Evolutionary conservation across 352 stramenopile genomes (phyloP), one percentile per base, ranked within the genome.

Genomic region (Phytophthora pseudosyringae): DNA sequence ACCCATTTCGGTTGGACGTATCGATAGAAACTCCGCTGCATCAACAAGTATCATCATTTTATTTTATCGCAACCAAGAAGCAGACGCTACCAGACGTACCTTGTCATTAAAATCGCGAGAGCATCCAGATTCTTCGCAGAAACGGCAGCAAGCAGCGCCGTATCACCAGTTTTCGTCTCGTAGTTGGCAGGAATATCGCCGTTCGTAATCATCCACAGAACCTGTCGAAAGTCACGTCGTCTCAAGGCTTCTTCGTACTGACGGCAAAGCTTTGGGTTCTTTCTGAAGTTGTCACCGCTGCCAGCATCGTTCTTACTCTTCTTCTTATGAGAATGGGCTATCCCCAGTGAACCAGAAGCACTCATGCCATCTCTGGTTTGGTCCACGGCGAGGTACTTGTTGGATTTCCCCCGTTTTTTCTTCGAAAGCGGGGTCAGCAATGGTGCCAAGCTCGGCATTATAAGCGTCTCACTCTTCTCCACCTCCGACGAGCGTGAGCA

Each of bases 131-230:
- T 68, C 39, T 86, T 88, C 6, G 72, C 63, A 18, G 71, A 71
- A 4, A 91, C 72, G 8, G 83, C 83, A 11, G 73, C 83, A 33
- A 93, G 63, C 12, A 94, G 57, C 7, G 81, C 73, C 4, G 69
- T 92, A 41, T 94, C 86, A 0, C 79, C 86, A 15, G 63, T 77
- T 15, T 52, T 55, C 0, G 75, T 89, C 70, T 94, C 86, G 26
- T 84, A 75, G 15, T 78, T 69, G 2, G 69, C 75, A 13, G 60
- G 44, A 3, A 90, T 72, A 16, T 85, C 74, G 0, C 65, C 80
- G 36, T 80, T 91, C 28, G 75, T 78, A 26, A 94, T 86, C 71
- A 91, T 70, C 86, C 83, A 94, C 21, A 94, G 55, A 41, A 89
- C 72, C 4, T 71, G 47, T 21, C 75, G 56, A 41, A 94, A 89